phyloP scores from a whole-genome alignment of 2,329 filamentous ascomycete species.

The Venturia effusa region DNA sequence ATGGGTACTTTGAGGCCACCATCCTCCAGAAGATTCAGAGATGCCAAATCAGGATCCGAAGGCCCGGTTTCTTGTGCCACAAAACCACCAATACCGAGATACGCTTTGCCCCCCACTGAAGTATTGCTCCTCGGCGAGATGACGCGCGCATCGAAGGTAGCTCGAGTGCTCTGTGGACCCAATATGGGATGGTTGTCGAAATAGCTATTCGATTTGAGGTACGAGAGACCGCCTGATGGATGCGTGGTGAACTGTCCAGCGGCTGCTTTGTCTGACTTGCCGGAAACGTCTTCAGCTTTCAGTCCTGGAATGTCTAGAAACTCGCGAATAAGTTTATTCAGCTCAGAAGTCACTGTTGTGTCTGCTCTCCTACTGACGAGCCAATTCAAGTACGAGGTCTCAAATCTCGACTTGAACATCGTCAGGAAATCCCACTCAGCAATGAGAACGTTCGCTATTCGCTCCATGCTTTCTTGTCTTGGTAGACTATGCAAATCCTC shows the following conservation, averaged over 20 bases:
- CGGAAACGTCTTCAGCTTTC: conserved; percentile 21
- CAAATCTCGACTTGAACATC: not conserved
- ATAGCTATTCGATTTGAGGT: conserved; percentile 44
- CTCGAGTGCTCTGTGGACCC: conserved; percentile 43
- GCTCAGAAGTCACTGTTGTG: conserved; percentile 38
- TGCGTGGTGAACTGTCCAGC: conserved; percentile 44
- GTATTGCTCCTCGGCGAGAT: conserved; percentile 23
- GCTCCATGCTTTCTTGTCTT: not conserved
- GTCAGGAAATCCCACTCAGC: not conserved
- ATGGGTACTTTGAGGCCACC: not conserved
- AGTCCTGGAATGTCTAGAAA: conserved; percentile 45
- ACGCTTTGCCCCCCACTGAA: not conserved
- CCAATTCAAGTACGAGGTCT: not conserved
- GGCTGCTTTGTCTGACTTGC: conserved; percentile 19
- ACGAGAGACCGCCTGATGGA: conserved; percentile 53
- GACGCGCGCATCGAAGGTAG: conserved; percentile 48
- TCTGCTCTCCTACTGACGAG: conserved; percentile 27
- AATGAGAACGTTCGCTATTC: not conserved
- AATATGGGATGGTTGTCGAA: conserved; percentile 49
- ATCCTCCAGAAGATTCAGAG: not conserved
- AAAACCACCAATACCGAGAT: not conserved
- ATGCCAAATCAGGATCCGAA: not conserved
- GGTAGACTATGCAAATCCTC: not conserved
- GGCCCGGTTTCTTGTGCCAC: not conserved
- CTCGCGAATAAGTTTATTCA: conserved; percentile 42